Percentiles rank a stretch among this genome's conserved stretches.
Evolutionary conservation across 192 early-diverging fungal species (phyloP).

Genomic region (Dispira simplex): DNA sequence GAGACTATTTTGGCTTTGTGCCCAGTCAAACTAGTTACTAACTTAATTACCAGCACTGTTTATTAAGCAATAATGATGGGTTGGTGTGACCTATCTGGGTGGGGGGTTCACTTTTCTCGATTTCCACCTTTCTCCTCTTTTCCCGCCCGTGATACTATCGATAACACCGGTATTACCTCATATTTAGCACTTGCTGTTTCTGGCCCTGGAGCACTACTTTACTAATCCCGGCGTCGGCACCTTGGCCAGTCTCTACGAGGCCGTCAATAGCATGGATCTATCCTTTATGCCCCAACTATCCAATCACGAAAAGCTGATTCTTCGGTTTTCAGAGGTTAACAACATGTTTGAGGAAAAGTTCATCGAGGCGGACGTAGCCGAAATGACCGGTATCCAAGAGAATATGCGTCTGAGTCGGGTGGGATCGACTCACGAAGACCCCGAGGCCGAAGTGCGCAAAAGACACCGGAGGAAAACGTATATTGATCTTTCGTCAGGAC

Average conservation of each 20-base stretch:
- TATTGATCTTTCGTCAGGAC: constrained; percentile 28
- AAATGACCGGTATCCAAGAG: constrained; percentile 10
- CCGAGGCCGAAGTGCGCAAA: constrained; percentile 15
- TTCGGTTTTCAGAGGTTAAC: constrained; percentile 68
- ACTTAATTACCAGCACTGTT: no score
- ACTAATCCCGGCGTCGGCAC: constrained; percentile 51
- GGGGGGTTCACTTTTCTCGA: no score
- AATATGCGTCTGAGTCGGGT: constrained; percentile 21
- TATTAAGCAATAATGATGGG: no score
- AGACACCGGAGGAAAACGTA: constrained; percentile 28
- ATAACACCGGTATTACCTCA: no score
- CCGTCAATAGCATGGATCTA: constrained; percentile 77
- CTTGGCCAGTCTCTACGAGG: constrained; percentile 59
- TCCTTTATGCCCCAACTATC: constrained; percentile 62
- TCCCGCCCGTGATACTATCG: no score
- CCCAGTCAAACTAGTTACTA: no score
- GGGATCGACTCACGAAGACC: constrained; percentile 19
- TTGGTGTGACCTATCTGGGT: no score
- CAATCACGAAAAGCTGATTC: constrained; percentile 62
- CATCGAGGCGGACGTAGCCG: constrained; percentile 16
- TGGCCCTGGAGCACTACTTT: constrained; percentile 89
- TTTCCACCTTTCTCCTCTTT: no score
- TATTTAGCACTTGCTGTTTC: constrained; percentile 38
- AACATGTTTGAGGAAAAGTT: constrained; percentile 80
- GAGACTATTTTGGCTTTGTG: no score